phyloP scores from a whole-genome alignment of 257 asterid genomes.

The Fraxinus pennsylvanica region DNA sequence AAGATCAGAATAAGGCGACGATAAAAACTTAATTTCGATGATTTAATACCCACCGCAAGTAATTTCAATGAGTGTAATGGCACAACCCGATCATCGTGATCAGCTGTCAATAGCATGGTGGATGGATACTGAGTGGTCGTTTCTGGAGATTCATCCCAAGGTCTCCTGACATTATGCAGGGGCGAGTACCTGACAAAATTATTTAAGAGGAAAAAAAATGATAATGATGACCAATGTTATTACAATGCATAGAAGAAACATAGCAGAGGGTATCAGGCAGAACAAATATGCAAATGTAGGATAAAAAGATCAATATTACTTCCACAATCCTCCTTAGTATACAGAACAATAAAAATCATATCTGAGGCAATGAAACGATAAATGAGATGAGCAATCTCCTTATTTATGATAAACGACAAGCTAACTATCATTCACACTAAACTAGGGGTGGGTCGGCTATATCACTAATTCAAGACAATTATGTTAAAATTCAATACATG shows the following conservation, averaged over 20 bases:
- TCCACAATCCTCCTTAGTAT: not conserved
- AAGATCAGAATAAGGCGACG: not conserved
- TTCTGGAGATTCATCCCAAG: conserved; percentile 53
- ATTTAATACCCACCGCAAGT: conserved; percentile 50
- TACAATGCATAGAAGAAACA: not conserved
- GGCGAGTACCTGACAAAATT: conserved; percentile 65
- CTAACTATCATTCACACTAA: not conserved
- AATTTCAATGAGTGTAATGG: conserved; percentile 76
- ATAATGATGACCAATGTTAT: not conserved
- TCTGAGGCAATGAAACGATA: not conserved
- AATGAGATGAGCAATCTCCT: not conserved
- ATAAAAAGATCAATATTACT: not conserved
- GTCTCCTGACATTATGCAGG: conserved; percentile 72
- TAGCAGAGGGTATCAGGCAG: not conserved
- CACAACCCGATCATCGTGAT: conserved; percentile 84
- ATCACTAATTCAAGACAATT: not conserved
- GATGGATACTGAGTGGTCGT: conserved; percentile 60
- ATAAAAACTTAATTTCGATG: not conserved
- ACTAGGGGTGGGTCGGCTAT: not conserved
- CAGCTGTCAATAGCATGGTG: conserved; percentile 76
- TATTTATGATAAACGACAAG: not conserved
- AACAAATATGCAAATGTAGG: not conserved
- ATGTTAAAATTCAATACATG: not conserved
- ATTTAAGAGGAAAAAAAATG: not conserved
- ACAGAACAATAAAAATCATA: not conserved